These are phyloP conservation scores for Candida ulmi DNA, from an alignment of 805 yeast genomes.

Conservation along the genomic window DNA sequence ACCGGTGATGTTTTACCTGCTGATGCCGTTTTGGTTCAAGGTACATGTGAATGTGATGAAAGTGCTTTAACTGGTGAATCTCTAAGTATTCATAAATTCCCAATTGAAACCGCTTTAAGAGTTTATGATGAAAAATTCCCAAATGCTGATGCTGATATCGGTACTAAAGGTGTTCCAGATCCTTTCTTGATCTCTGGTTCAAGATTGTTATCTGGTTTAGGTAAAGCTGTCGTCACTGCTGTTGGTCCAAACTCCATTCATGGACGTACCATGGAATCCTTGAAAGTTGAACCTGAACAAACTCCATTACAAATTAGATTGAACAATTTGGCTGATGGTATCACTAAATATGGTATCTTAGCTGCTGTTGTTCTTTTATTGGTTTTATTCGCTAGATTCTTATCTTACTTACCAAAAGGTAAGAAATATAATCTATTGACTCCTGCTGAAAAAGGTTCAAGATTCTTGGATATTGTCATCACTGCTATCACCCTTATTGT, in stretches of 20 bases:
- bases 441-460: constrained; percentile 75
- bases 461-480: constrained; percentile 78
- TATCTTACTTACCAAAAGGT: constrained; percentile 52
- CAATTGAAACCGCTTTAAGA: constrained; percentile 39
- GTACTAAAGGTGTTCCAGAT: constrained; percentile 46
- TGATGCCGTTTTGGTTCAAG: constrained; percentile 70
- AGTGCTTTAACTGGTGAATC: constrained; percentile 93
- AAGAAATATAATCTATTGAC: constrained; percentile 39
- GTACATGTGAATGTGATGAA: constrained; percentile 86
- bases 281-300: constrained; percentile 68
- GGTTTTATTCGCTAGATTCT: constrained; percentile 72
- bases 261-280: constrained; percentile 84
- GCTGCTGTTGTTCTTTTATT: constrained; percentile 80
- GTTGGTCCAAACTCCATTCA: constrained; percentile 87
- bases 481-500: constrained; percentile 90
- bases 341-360: constrained; percentile 87
- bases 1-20: constrained; percentile 95
- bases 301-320: constrained; percentile 89
- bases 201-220: constrained; percentile 80
- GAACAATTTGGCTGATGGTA: constrained; percentile 81
- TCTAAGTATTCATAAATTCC: constrained; percentile 65
- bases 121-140: constrained; percentile 23
- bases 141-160: constrained; percentile 29
- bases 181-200: constrained; percentile 90
- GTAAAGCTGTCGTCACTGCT: constrained; percentile 80